Evolutionary conservation across 78 protist species (phyloP).

Genomic region (Chrysochromulina parva): DNA sequence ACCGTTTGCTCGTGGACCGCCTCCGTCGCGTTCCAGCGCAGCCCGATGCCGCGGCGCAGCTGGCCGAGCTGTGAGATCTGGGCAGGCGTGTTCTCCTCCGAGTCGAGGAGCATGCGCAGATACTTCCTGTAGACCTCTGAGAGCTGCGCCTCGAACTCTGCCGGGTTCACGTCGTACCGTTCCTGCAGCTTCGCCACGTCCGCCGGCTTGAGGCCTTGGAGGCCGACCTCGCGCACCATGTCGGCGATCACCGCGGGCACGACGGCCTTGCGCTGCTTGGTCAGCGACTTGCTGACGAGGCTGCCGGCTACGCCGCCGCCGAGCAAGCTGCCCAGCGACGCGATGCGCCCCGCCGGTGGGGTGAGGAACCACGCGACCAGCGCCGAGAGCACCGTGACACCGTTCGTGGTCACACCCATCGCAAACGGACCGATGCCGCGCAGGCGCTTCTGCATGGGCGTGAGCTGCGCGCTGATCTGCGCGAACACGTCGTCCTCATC

Average conservation of each 20-base stretch:
- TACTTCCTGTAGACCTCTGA: neutral
- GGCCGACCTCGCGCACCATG: neutral
- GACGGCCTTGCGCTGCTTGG: neutral
- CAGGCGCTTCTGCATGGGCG: neutral
- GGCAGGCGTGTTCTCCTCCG: neutral
- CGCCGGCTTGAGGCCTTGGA: neutral
- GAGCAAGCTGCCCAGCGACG: neutral
- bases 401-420: neutral
- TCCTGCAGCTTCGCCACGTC: neutral
- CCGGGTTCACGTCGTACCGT: neutral
- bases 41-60: conserved; percentile 22
- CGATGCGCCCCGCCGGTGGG: neutral
- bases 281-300: neutral
- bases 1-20: neutral
- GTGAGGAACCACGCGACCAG: neutral
- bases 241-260: conserved; percentile 7
- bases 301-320: neutral
- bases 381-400: neutral
- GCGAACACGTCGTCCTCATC: neutral
- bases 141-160: neutral
- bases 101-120: neutral
- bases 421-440: neutral
- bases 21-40: conserved; percentile 6
- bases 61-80: neutral
- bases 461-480: neutral